phyloP scores from a whole-genome alignment of 2,329 filamentous ascomycete genomes.

The Colletotrichum simmondsii region DNA sequence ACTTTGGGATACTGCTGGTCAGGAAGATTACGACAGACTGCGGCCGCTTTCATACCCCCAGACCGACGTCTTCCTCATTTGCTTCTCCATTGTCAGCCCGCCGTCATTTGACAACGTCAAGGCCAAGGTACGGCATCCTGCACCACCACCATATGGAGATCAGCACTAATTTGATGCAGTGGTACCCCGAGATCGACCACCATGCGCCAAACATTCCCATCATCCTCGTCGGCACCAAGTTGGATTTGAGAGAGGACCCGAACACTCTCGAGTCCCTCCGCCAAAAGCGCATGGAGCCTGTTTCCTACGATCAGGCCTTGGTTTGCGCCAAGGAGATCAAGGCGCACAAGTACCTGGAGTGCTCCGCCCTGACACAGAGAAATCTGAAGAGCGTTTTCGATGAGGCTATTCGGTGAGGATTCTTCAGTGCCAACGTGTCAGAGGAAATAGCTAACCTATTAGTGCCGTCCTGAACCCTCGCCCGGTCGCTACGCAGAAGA shows the following conservation, averaged over 20 bases:
- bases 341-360: constrained; percentile 97
- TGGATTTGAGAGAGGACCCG: constrained; percentile 92
- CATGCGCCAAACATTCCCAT: constrained; percentile 96
- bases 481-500: constrained; percentile 66
- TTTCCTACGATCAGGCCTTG: constrained; percentile 92
- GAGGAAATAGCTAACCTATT: constrained; percentile 38
- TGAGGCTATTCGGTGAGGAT: constrained; percentile 90
- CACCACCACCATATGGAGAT: not conserved
- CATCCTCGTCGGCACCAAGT: constrained; percentile 96
- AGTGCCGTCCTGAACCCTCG: constrained; percentile 80
- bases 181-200: constrained; percentile 97
- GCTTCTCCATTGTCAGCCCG: constrained; percentile 97
- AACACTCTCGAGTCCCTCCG: constrained; percentile 84
- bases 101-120: constrained; percentile 99
- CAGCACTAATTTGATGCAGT: constrained; percentile 62
- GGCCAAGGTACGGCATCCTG: constrained; percentile 78
- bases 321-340: constrained; percentile 92
- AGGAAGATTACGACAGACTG: constrained; percentile 97
- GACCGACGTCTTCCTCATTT: constrained; percentile 98
- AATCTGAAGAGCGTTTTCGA: constrained; percentile 99
- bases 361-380: constrained; percentile 94
- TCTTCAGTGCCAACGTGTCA: constrained; percentile 38
- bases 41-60: constrained; percentile 97
- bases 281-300: constrained; percentile 96
- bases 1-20: constrained; percentile 97